Base-by-base conservation (phyloP, 2,329 filamentous ascomycete species). In the Ophiostoma pallidulum region DNA sequence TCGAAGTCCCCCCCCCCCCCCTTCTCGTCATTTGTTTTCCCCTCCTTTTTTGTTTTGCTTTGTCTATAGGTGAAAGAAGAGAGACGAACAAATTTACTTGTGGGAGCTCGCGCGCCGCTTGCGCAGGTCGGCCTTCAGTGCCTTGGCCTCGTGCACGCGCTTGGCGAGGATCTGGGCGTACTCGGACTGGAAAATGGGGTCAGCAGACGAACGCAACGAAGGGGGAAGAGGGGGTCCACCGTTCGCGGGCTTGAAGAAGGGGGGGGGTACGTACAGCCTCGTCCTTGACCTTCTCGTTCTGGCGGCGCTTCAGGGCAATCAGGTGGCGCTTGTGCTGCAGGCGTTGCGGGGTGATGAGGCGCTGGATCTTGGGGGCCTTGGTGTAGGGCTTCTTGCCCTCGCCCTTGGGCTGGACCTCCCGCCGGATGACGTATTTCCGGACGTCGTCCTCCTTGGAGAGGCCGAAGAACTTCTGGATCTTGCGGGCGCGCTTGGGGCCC, bases 371-470 rank as follows among this genome's bases (percentile, higher is more conserved):
- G 73, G 92, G 92, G 65, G 92, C 92, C 87, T 98, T 98, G 85
- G 91, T 96, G 84, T 97, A 97, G 64, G 90, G 75, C 77, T 87
- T 85, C 78, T 92, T 94, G 75, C 89, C 91, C 80, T 97, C 92
- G 68, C 84, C 86, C 85, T 94, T 94, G 69, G 88, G 86, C 77
- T 89, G 82, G 66, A 98, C 83, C 73, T 97, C 92, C 72, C 92
- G 92, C 71, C 92, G 92, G 67, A 98, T 97, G 73, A 98, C 92
- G 78, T 95, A 98, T 80, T 97, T 96, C 80, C 92, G 91, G 75
- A 92, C 86, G 86, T 98, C 92, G 80, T 98, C 92, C 84, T 97
- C 90, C 90, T 97, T 97, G 86, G 84, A 91, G 82, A 98, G 86
- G 78, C 88, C 84, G 79, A 97, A 98, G 86, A 98, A 98, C 71